Evolutionary conservation across 306 rosid genomes (phyloP).

Genomic region (Cucurbita ficifolia): DNA sequence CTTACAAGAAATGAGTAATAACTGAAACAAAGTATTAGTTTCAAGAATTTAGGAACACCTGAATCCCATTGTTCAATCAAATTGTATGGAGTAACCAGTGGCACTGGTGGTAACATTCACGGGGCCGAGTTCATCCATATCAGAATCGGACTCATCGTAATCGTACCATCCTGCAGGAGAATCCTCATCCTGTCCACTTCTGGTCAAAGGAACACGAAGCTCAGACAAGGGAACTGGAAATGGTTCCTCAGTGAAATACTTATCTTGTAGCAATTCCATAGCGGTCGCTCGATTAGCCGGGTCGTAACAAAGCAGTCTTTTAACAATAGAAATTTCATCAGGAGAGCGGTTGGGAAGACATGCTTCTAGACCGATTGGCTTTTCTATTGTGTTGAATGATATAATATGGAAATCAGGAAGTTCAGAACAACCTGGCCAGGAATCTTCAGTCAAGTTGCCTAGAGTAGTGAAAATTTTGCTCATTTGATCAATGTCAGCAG

Average conservation of each 20-base stretch:
- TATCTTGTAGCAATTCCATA: conserved; percentile 52
- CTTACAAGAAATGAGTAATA: neutral
- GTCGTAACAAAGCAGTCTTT: conserved; percentile 51
- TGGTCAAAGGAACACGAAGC: conserved; percentile 37
- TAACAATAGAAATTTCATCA: conserved; percentile 34
- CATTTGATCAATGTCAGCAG: conserved; percentile 72
- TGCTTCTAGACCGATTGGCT: conserved; percentile 47
- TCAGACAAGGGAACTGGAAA: conserved; percentile 48
- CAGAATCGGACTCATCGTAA: conserved; percentile 54
- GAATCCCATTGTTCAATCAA: conserved; percentile 32
- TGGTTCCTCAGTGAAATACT: conserved; percentile 56
- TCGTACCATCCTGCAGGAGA: conserved; percentile 35
- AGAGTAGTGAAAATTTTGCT: conserved; percentile 51
- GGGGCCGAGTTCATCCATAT: conserved; percentile 52
- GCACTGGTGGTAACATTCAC: conserved; percentile 31
- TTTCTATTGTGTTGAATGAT: conserved; percentile 45
- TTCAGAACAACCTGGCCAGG: conserved; percentile 50
- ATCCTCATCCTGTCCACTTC: conserved; percentile 24
- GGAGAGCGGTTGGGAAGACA: conserved; percentile 30
- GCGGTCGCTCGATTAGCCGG: conserved; percentile 63
- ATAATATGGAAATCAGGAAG: conserved; percentile 59
- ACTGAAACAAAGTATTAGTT: neutral
- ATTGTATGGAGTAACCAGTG: conserved; percentile 54
- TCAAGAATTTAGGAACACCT: conserved; percentile 10
- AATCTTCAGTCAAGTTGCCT: conserved; percentile 62